Evolutionary conservation across 495 filamentous ascomycete species (phyloP).

Genomic region (Penicillium subrubescens): DNA sequence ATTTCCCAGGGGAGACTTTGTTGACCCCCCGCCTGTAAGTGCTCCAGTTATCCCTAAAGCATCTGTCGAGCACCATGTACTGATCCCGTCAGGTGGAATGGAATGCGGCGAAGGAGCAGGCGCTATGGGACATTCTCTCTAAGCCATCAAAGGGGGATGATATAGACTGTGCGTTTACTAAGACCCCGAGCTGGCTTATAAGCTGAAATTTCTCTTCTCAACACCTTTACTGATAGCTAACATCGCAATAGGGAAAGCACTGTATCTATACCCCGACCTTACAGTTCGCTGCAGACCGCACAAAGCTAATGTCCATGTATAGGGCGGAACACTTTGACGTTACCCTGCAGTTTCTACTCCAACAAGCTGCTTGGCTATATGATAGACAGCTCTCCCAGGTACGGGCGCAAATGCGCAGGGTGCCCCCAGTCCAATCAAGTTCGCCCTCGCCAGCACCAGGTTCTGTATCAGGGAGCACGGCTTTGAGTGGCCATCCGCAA

Average conservation of each 20-base stretch:
- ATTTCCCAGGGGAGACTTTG: conserved; percentile 82
- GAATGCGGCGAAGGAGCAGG: conserved; percentile 80
- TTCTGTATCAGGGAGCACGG: conserved; percentile 51
- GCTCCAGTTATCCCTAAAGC: neutral
- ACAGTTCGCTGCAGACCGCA: neutral
- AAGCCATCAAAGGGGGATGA: conserved; percentile 70
- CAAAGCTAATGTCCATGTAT: conserved; percentile 16
- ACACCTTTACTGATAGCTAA: neutral
- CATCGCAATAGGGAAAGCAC: conserved; percentile 67
- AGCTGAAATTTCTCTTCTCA: neutral
- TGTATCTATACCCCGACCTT: conserved; percentile 58
- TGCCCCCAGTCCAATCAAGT: conserved; percentile 52
- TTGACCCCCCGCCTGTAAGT: conserved; percentile 83
- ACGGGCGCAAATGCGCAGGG: conserved; percentile 85
- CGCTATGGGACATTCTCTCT: conserved; percentile 89
- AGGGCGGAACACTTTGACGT: conserved; percentile 71
- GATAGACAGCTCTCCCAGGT: conserved; percentile 88
- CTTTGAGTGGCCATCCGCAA: conserved; percentile 57
- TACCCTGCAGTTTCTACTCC: conserved; percentile 82
- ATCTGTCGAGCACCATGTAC: neutral
- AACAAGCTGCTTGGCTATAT: conserved; percentile 94
- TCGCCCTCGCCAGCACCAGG: conserved; percentile 51
- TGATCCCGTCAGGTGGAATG: conserved; percentile 58
- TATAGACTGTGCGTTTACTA: conserved; percentile 69
- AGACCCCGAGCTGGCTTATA: neutral